Conservation (phyloP, 306 rosid species). For the Quercus cerris region DNA sequence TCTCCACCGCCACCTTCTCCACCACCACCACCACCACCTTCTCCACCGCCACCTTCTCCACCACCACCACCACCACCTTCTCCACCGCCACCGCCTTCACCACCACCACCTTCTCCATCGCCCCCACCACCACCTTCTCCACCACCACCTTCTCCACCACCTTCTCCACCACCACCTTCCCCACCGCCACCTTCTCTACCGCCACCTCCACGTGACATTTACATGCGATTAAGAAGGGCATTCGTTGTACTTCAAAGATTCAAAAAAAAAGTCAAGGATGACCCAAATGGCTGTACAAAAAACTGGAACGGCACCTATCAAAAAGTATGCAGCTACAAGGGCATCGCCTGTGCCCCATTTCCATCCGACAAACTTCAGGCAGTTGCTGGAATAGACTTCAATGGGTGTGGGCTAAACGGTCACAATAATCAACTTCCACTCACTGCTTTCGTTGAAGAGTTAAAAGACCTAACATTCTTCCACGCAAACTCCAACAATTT, state of each 20-base stretch:
- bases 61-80: not conserved
- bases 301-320: not conserved
- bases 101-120: accelerated
- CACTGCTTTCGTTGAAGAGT: not conserved
- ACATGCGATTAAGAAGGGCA: too few species aligned
- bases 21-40: accelerated
- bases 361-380: not conserved
- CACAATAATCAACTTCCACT: not conserved
- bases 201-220: not conserved
- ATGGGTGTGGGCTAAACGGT: slow-evolving; percentile 16
- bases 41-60: accelerated
- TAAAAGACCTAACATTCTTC: slow-evolving; percentile 51
- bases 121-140: accelerated
- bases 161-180: accelerated
- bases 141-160: accelerated
- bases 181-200: not conserved
- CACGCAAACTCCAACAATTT: slow-evolving; percentile 78
- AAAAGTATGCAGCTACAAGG: not conserved
- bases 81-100: too few species aligned
- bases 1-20: too few species aligned
- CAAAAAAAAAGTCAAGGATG: too few species aligned
- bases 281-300: accelerated
- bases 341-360: slow-evolving; percentile 18
- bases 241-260: too few species aligned
- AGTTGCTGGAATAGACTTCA: slow-evolving; percentile 58